A percentile compares a stretch with the other conserved stretches of the same genome.
Evolutionary conservation across 179 eudicot genomes (phyloP).

Genomic region (Gypsophila paniculata): DNA sequence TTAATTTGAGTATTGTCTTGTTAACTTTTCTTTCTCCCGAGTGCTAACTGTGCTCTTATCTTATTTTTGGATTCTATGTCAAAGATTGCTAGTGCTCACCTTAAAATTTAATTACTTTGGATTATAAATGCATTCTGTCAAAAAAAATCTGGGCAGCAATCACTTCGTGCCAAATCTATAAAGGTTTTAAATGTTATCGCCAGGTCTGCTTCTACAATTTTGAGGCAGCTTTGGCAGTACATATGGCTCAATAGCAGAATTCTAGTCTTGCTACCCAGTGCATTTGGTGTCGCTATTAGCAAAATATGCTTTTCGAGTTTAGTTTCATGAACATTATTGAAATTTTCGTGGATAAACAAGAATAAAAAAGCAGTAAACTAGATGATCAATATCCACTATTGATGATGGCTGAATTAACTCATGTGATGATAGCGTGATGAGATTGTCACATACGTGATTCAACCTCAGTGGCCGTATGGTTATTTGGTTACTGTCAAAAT

Average conservation of each 20-base stretch:
- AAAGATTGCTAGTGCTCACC: no score
- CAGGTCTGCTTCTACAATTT: neutral
- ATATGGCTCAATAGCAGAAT: neutral
- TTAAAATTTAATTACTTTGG: no score
- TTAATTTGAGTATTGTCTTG: neutral
- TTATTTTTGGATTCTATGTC: neutral
- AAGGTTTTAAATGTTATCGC: neutral
- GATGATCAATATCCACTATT: neutral
- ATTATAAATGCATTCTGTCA: neutral
- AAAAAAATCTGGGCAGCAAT: neutral
- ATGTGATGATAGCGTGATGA: neutral
- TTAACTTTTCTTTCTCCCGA: neutral
- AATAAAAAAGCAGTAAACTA: neutral
- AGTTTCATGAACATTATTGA: neutral
- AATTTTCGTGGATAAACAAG: neutral
- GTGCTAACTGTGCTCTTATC: neutral
- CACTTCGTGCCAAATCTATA: neutral
- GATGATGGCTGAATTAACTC: neutral
- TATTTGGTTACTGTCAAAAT: neutral
- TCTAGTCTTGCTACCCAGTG: conserved; percentile 1
- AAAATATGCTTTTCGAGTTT: neutral
- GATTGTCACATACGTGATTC: neutral
- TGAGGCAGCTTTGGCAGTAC: no score
- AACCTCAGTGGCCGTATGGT: neutral
- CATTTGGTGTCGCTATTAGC: neutral